phyloP scores from a whole-genome alignment of 495 filamentous ascomycete species.

The Penicillium macrosclerotiorum region DNA sequence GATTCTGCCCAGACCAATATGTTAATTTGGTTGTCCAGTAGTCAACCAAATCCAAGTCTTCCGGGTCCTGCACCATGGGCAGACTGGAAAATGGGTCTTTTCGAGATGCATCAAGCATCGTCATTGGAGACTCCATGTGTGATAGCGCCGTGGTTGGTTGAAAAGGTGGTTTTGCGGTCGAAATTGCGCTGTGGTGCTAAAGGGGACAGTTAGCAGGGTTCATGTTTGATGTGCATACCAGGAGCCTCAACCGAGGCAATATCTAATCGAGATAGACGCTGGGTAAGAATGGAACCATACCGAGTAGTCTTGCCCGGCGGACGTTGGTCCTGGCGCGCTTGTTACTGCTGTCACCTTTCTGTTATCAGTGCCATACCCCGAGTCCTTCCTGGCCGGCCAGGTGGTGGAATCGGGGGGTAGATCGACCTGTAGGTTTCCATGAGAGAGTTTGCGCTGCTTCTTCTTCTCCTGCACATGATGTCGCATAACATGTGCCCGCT shows the following conservation, averaged over 20 bases:
- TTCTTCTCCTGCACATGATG: conserved; percentile 48
- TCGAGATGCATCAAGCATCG: conserved; percentile 31
- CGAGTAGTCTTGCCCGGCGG: conserved; percentile 13
- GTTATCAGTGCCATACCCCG: conserved; percentile 8
- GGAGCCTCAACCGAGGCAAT: no score
- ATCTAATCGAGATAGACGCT: neutral
- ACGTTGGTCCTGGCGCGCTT: neutral
- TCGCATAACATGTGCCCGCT: conserved; percentile 50
- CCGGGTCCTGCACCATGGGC: conserved; percentile 17
- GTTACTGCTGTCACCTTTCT: neutral
- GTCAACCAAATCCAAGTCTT: conserved; percentile 34
- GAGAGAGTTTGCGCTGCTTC: conserved; percentile 33
- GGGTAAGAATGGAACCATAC: conserved; percentile 13
- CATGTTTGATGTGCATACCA: no score
- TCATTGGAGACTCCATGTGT: conserved; percentile 23
- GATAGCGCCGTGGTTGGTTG: conserved; percentile 5
- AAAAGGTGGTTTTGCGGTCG: conserved; percentile 11
- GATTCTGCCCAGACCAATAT: conserved; percentile 48
- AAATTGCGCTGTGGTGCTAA: conserved; percentile 22
- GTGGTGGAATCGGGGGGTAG: conserved; percentile 20
- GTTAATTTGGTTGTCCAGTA: conserved; percentile 38
- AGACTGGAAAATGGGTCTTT: conserved; percentile 37
- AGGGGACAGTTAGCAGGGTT: neutral
- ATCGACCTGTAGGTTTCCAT: conserved; percentile 15
- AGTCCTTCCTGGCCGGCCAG: conserved; percentile 21